These are phyloP conservation scores for Zea mays DNA, from an alignment of 176 grass and related monocot species.

Conservation along the genomic window Zm-B73-REFERENCE-NAM-5.0 NC_050103.1:105496501-105497000, in stretches of 20 bases:
- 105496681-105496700: too few species aligned
- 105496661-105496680: too few species aligned
- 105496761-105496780: neutral
- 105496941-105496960: neutral
- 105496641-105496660: too few species aligned
- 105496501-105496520: neutral
- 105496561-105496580: too few species aligned
- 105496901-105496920: neutral
- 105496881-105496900: constrained; percentile 13
- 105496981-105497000: constrained; percentile 2
- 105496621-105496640: too few species aligned
- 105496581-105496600: too few species aligned
- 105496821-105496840: neutral
- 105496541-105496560: neutral
- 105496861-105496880: constrained; percentile 4
- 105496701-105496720: too few species aligned
- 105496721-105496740: too few species aligned
- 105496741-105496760: too few species aligned
- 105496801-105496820: neutral
- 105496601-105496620: too few species aligned
- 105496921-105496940: neutral
- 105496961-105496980: constrained; percentile 45
- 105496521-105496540: neutral
- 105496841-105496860: constrained; percentile 1
- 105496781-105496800: constrained; percentile 1